Percentiles rank a stretch among this genome's conserved stretches.
These are phyloP conservation scores for Sarocladiaceae sp. DNA, from an alignment of 2,329 filamentous ascomycete genomes.

Conservation along the genomic window DNA sequence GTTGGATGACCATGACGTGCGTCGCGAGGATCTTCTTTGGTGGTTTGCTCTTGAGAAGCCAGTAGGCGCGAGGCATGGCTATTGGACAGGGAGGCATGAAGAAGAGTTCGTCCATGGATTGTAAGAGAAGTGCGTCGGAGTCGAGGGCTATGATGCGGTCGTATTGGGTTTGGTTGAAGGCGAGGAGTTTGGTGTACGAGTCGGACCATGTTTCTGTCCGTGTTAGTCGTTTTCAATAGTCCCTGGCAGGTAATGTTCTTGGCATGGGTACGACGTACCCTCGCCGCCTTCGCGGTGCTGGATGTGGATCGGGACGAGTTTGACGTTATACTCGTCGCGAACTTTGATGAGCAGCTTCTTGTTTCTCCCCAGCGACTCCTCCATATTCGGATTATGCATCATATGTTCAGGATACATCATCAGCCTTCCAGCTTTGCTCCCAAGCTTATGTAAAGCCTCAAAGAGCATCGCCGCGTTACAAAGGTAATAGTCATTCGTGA, in stretches of 20 bases:
- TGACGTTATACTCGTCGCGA: constrained; percentile 40
- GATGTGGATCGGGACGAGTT: constrained; percentile 35
- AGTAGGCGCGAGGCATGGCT: constrained; percentile 70
- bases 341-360: constrained; percentile 33
- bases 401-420: constrained; percentile 41
- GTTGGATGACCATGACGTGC: constrained; percentile 58
- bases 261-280: constrained; percentile 21
- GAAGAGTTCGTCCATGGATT: constrained; percentile 68
- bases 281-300: constrained; percentile 31
- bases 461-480: constrained; percentile 50
- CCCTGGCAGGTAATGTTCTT: background rate
- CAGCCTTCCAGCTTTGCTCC: constrained; percentile 38
- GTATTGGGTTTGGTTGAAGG: constrained; percentile 64
- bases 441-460: constrained; percentile 35
- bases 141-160: constrained; percentile 44
- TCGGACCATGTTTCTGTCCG: constrained; percentile 52
- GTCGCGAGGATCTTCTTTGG: constrained; percentile 51
- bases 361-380: constrained; percentile 23
- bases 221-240: background rate
- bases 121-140: constrained; percentile 59
- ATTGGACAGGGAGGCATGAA: constrained; percentile 56
- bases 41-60: constrained; percentile 44
- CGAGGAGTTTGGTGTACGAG: constrained; percentile 63
- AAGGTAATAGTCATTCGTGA: constrained; percentile 40
- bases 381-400: constrained; percentile 25